These are phyloP conservation scores for Acrasis kona DNA, from an alignment of 78 protist species.

Conservation along the genomic window DNA sequence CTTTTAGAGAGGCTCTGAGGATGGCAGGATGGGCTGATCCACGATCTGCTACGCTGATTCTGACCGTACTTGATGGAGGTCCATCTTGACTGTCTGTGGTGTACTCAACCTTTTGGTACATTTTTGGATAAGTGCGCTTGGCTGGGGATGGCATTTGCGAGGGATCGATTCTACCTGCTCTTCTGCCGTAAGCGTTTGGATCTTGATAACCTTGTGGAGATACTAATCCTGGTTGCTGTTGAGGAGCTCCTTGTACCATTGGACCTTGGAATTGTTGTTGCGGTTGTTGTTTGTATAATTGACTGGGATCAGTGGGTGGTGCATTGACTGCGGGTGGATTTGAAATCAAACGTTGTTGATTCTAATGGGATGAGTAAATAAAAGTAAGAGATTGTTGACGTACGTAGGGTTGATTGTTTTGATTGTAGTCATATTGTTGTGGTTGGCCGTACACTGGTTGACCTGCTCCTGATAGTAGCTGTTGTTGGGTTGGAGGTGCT, in stretches of 20 bases:
- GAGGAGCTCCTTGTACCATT: too few relatives aligned
- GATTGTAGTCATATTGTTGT: neutral
- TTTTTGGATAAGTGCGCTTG: neutral
- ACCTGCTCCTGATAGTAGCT: neutral
- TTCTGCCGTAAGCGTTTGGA: too few relatives aligned
- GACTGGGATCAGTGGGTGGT: neutral
- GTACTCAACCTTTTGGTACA: neutral
- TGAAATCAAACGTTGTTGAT: neutral
- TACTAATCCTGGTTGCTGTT: too few relatives aligned
- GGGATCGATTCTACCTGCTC: neutral
- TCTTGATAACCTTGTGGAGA: too few relatives aligned
- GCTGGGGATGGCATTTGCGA: neutral
- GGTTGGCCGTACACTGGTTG: neutral
- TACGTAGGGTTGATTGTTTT: neutral
- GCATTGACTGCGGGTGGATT: neutral
- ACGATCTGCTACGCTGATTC: neutral
- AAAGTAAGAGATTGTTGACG: neutral
- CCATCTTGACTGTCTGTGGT: neutral
- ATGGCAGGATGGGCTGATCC: neutral
- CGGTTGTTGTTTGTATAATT: neutral
- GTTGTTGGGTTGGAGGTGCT: neutral
- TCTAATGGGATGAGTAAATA: neutral
- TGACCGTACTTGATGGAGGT: slow-evolving; percentile 1
- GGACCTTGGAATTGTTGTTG: neutral
- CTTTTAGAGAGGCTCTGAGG: neutral